These are phyloP conservation scores for Entamoeba moshkovskii DNA, from an alignment of 208 protist genomes.

Conservation along the genomic window DNA sequence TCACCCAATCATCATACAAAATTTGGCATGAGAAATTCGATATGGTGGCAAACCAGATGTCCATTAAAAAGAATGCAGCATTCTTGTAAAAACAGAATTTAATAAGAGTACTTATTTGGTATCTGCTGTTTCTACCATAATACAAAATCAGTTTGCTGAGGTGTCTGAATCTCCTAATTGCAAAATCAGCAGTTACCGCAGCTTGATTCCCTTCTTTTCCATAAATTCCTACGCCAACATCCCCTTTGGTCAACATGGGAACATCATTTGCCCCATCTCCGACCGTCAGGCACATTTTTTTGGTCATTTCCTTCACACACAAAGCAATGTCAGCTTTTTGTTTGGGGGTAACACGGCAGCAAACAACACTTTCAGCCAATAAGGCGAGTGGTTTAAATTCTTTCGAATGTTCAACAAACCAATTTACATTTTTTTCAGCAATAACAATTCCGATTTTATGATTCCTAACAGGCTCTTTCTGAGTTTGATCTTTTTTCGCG, in stretches of 20 bases:
- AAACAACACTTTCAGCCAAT: background rate
- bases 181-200: conserved; percentile 23
- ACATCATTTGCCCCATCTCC: conserved; percentile 34
- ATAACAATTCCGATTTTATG: background rate
- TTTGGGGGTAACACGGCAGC: background rate
- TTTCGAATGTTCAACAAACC: background rate
- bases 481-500: background rate
- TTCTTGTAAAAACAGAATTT: conserved; percentile 2
- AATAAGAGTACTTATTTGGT: background rate
- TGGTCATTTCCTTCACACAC: background rate
- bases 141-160: conserved; percentile 21
- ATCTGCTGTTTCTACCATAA: conserved; percentile 11
- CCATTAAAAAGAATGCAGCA: background rate
- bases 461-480: background rate
- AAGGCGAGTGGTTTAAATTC: background rate
- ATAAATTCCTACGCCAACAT: conserved; percentile 25
- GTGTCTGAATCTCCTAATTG: conserved; percentile 21
- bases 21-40: background rate
- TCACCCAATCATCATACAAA: background rate
- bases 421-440: background rate
- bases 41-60: background rate
- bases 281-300: conserved; percentile 15
- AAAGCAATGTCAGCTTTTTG: conserved; percentile 22
- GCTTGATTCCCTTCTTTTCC: conserved; percentile 27
- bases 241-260: conserved; percentile 18